Evolutionary conservation across 495 filamentous ascomycete species (phyloP).

Genomic region (Penicillium canariense): DNA sequence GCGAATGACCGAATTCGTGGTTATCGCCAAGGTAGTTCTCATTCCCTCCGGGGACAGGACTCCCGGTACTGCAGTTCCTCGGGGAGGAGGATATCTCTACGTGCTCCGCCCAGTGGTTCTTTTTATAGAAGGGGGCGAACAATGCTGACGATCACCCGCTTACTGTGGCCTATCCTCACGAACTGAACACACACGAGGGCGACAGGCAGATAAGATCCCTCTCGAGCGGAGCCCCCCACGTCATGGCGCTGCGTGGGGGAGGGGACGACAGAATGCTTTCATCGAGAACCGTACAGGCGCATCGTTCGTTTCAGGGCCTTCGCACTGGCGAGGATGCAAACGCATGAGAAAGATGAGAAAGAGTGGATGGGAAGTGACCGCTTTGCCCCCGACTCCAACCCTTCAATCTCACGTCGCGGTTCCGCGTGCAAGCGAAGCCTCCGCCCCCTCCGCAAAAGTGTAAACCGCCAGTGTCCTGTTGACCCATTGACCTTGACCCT

Average conservation of each 20-base stretch:
- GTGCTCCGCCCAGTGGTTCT: not conserved
- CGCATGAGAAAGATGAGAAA: not conserved
- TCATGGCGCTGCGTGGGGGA: conserved; percentile 10
- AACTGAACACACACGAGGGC: not conserved
- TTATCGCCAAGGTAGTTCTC: no score
- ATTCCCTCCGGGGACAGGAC: no score
- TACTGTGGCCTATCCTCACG: not conserved
- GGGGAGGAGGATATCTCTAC: no score
- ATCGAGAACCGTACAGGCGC: not conserved
- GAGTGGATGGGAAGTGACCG: not conserved
- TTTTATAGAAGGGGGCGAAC: not conserved
- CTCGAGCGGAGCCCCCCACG: conserved; percentile 17
- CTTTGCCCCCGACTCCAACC: not conserved
- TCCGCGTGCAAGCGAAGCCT: no score
- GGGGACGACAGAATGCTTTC: not conserved
- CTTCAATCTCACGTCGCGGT: not conserved
- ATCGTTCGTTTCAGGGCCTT: not conserved
- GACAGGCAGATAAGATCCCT: not conserved
- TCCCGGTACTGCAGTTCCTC: not conserved
- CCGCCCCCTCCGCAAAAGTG: conserved; percentile 3
- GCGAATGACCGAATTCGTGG: no score
- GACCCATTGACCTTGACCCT: not conserved
- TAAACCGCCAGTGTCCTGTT: no score
- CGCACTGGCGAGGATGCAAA: no score
- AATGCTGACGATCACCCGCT: conserved; percentile 5